Evolutionary conservation across 164 flowering plant genomes (phyloP), one percentile per base, ranked within the genome.

Genomic region (Sextonia rubra): DNA sequence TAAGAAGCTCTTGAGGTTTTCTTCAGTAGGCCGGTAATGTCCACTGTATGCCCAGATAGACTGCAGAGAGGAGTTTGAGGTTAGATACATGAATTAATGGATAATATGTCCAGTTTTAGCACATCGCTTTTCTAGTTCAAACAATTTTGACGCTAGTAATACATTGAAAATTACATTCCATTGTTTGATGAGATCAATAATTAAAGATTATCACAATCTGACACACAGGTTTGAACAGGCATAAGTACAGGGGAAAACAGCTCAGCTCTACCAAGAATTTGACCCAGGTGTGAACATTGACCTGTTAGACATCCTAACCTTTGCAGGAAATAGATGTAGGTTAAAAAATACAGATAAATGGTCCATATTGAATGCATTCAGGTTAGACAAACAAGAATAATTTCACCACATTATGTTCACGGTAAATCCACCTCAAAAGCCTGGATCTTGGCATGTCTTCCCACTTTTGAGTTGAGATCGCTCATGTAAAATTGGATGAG

Each of bases 21-120:
- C 97, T 24, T 90, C 92, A 27, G 88, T 86, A 72, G 96, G 99
- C 58, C 87, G 84, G 76, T 95, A 93, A 77, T 93, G 99, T 29
- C 98, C 99, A 79, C 99, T 92, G 74, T 91, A 89, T 14, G 96
- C 85, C 60, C 97, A 93, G 76, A 95, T 83, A 55, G 86, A 81
- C 98, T 95, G 91, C 65, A 83, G 80, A 15, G 1, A 65, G 8
- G 18, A 66, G 18, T 66, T 12, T 64, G 66, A 25, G 37, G 12
- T 27, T 18, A 64, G 66, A 0, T 27, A 26, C 37, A 64, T 12
- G 66, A 12, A 25, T 23, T 22, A 18, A 27, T 20, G 52, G 32
- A 64, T 12, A 64, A 17, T 12, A 27, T 29, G 15, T 61, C 22
- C 67, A 64, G n/a, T 29, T 64, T 26, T 29, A 23, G 64, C 26